Base-by-base conservation (phyloP, 2,329 filamentous ascomycete genomes). In the Fusarium incarnatum region DNA sequence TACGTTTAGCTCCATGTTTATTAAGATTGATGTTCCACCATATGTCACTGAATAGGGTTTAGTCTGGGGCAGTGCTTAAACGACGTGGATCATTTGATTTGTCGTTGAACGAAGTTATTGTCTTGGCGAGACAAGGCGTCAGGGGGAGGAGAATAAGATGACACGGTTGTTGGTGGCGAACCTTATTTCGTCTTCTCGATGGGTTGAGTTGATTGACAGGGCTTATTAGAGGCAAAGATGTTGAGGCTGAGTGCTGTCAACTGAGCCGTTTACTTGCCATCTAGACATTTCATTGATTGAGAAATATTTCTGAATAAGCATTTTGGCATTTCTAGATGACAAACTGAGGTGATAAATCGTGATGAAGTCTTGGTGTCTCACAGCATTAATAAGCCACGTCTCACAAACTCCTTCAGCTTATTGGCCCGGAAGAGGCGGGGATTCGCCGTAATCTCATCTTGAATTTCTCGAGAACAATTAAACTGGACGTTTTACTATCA, bases 321-420 rank as follows among this genome's bases (percentile, higher is more conserved):
- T 34, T 18, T 9, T 9, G 5, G 15, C n/a, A n/a, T n/a, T 16
- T 16, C 32, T 9, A 15, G 32, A 18, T 34, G 32, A 34, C 32
- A 34, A 34, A 34, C 32, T 34, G 32, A 9, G 1, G 15, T 34
- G 16, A 34, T 34, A 0, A 34, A 34, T 34, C 16, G 9, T 5
- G 32, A 34, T 18, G 3, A 34, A 34, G 32, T 34, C 32, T 34
- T 34, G 16, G 16, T 28, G 12, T 18, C 16, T 32, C 22, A 23
- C 5, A 18, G 13, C 0, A 61, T 25, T 30, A 60, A 41, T 28
- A 23, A 63, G 60, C 32, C 58, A 9, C 58, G 58, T 52, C 32
- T 63, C 42, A 47, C 5, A 44, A n/a, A 34, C 25, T 47, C 0
- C 2, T 5, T 27, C 23, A 47, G 16, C 13, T 22, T 12, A 40